Base-by-base conservation (phyloP, 1,139 yeast genomes). In the Candida tunisiensis region DNA sequence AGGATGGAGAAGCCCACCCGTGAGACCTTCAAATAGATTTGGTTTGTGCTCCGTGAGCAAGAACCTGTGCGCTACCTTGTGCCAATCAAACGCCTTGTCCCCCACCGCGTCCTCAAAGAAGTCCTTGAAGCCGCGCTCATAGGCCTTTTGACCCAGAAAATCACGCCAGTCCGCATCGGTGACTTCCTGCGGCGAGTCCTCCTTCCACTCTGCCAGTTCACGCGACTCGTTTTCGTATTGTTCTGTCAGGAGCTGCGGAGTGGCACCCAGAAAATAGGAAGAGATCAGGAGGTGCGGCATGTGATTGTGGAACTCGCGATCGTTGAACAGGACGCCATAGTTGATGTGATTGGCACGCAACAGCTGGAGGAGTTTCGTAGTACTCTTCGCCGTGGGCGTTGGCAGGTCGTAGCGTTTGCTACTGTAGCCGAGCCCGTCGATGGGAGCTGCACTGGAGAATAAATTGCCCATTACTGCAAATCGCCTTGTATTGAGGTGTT, bases 171-270 rank as follows among this genome's bases (percentile, higher is more conserved):
- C 53, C 6, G 41, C 43, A 20, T 39, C 42, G 2, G 51, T 48
- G 8, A 51, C 42, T 25, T 38, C 53, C 7, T 40, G 37, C 3
- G 55, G 54, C 16, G 39, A 31, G 29, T 49, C 53, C 24, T 49
- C 52, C 16, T 34, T 30, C 44, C 44, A 41, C 9, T 25, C 24
- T 13, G 23, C 38, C 5, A 35, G 27, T 2, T 15, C 18, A 4
- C 23, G 26, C 4, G 33, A 25, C 11, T 15, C 9, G 4, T 23
- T 16, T 22, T 41, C 45, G 27, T 33, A 41, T 3, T 37, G 19
- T 3, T 34, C 34, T n/a, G 31, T 24, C 12, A 41, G 28, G 14
- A 29, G 34, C 9, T 25, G 25, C 7, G 40, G 28, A 5, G 32
- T 24, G 6, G 45, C 45, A 5, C 45, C 45, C n/a, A 41, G 30